phyloP scores from a whole-genome alignment of 495 filamentous ascomycete genomes.

The Gamarada debralockiae region DNA sequence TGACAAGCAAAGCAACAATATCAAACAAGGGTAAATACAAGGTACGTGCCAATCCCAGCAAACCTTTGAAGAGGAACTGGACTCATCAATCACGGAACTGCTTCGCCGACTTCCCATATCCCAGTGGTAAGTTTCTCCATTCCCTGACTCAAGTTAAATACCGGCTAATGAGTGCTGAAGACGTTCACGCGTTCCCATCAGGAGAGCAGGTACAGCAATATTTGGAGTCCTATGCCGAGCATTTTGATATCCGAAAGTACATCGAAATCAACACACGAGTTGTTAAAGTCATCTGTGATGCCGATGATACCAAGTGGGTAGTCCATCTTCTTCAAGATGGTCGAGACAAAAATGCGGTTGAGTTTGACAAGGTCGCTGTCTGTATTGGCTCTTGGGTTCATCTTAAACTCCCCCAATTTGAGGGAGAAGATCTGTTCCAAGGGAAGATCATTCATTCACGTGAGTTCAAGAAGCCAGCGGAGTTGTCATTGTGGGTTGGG shows the following conservation, averaged over 20 bases:
- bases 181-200: neutral
- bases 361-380: slow-evolving; percentile 3
- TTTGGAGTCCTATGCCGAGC: slow-evolving; percentile 15
- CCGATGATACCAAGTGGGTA: slow-evolving; percentile 4
- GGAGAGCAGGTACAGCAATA: neutral
- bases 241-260: slow-evolving; percentile 12
- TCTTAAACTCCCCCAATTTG: slow-evolving; percentile 25
- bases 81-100: too few relatives aligned
- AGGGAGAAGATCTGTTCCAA: slow-evolving; percentile 24
- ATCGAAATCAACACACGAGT: slow-evolving; percentile 8
- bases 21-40: too few relatives aligned
- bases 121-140: too few relatives aligned
- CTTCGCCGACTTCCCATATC: too few relatives aligned
- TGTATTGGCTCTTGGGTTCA: too few relatives aligned
- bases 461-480: slow-evolving; percentile 16
- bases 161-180: too few relatives aligned
- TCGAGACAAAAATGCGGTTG: neutral
- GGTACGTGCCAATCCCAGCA: too few relatives aligned
- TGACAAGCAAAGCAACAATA: too few relatives aligned
- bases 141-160: too few relatives aligned
- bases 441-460: slow-evolving; percentile 29
- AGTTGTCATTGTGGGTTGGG: neutral
- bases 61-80: too few relatives aligned
- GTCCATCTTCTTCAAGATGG: slow-evolving; percentile 1
- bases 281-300: slow-evolving; percentile 5